Percentiles rank a stretch among this genome's conserved stretches.
Evolutionary conservation across 2,329 filamentous ascomycete genomes (phyloP).

Genomic region (Penicillium sp.): DNA sequence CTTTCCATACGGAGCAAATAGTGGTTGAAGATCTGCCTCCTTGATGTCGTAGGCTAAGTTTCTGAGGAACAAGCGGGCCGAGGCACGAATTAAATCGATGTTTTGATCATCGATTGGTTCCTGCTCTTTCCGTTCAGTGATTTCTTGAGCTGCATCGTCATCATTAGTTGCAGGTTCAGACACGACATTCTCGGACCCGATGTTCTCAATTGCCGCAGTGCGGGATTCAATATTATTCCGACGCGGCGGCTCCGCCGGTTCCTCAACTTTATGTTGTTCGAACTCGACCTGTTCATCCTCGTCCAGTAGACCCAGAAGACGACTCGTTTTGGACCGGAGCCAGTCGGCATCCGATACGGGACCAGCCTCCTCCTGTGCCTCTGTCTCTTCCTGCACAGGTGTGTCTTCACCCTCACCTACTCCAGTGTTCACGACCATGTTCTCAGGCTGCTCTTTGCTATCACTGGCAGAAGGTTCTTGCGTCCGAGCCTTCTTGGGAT

Average conservation of each 20-base stretch:
- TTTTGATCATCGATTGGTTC: constrained; percentile 34
- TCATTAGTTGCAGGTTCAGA: constrained; percentile 12
- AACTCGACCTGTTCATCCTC: constrained; percentile 50
- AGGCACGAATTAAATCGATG: constrained; percentile 62
- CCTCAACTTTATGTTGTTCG: constrained; percentile 24
- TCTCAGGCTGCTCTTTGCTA: constrained; percentile 15
- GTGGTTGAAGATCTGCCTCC: constrained; percentile 67
- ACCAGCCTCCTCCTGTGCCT: constrained; percentile 24
- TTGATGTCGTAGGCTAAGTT: constrained; percentile 79
- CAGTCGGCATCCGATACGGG: constrained; percentile 73
- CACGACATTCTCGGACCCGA: constrained; percentile 8
- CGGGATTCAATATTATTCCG: constrained; percentile 17
- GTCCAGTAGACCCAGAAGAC: constrained; percentile 77
- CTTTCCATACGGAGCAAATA: constrained; percentile 66
- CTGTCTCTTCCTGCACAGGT: constrained; percentile 14
- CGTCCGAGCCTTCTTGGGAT: constrained; percentile 41
- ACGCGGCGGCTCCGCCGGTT: constrained; percentile 10
- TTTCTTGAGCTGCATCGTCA: constrained; percentile 9
- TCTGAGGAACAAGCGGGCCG: constrained; percentile 75
- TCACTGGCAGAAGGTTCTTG: constrained; percentile 49
- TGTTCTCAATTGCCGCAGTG: constrained; percentile 18
- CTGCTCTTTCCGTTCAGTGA: constrained; percentile 15
- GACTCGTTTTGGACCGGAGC: constrained; percentile 82
- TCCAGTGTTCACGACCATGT: constrained; percentile 25
- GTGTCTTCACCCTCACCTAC: constrained; percentile 16